A percentile compares a stretch with the other conserved stretches of the same genome.
Evolutionary conservation across 768 basidiomycete species (phyloP).

Genomic region (Gymnopilus junonius): DNA sequence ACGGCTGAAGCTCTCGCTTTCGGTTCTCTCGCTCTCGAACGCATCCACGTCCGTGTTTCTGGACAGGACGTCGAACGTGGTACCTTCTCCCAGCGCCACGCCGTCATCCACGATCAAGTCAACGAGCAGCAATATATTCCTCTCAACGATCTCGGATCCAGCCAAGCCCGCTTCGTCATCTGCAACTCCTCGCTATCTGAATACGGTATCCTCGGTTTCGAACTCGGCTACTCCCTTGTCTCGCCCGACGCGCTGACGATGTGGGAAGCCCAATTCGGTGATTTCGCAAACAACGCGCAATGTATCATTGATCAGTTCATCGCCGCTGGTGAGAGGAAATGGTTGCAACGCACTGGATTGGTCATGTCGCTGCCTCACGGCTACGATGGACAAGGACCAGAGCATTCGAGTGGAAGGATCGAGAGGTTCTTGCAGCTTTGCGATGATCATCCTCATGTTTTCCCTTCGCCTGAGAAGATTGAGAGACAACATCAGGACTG

Average conservation of each 20-base stretch:
- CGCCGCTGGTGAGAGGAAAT: constrained; percentile 96
- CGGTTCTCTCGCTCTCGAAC: constrained; percentile 90
- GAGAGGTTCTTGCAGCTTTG: constrained; percentile 98
- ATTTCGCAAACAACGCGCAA: constrained; percentile 97
- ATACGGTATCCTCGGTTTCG: constrained; percentile 93
- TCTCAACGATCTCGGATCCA: constrained; percentile 83
- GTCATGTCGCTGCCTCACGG: constrained; percentile 93
- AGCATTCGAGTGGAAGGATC: constrained; percentile 94
- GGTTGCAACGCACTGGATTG: constrained; percentile 92
- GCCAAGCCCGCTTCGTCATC: constrained; percentile 91
- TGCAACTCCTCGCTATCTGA: constrained; percentile 98
- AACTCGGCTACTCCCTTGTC: constrained; percentile 97
- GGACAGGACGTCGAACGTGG: constrained; percentile 99
- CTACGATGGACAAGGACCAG: constrained; percentile 98
- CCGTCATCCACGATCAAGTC: constrained; percentile 93
- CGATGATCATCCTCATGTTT: constrained; percentile 93
- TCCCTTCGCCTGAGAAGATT: constrained; percentile 86
- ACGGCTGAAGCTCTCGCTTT: constrained; percentile 98
- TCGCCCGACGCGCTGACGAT: constrained; percentile 91
- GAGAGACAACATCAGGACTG: constrained; percentile 98
- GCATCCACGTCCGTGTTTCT: constrained; percentile 92
- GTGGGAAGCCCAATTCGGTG: constrained; percentile 99
- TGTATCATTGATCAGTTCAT: constrained; percentile 99
- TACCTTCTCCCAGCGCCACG: constrained; percentile 98
- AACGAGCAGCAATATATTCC: constrained; percentile 92